phyloP scores from a whole-genome alignment of 1,139 yeast genomes.

The Blastobotrys proliferans region DNA sequence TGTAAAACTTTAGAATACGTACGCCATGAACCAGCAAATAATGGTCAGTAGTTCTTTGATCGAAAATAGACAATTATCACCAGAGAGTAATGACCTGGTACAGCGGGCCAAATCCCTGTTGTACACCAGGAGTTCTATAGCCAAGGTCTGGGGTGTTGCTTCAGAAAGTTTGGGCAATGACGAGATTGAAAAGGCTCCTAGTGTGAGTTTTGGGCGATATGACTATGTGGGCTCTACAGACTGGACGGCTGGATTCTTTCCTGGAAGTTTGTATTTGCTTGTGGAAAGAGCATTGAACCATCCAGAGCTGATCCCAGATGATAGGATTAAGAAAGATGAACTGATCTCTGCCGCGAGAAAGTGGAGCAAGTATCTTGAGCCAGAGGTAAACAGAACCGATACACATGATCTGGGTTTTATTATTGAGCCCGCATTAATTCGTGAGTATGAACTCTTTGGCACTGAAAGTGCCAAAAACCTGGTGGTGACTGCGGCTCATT shows the following conservation, averaged over 20 bases:
- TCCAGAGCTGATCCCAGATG: conserved; percentile 7
- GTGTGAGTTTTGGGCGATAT: conserved; percentile 15
- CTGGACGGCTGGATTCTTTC: conserved; percentile 35
- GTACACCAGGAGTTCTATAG: conserved; percentile 5
- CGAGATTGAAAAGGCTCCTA: too few species aligned
- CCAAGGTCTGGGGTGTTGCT: conserved; percentile 16
- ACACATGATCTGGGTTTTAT: conserved; percentile 35
- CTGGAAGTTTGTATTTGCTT: conserved; percentile 29
- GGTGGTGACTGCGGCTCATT: conserved; percentile 30
- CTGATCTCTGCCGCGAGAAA: conserved; percentile 16
- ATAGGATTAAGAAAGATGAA: conserved; percentile 21
- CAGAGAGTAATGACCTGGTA: conserved; percentile 6
- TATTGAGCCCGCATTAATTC: conserved; percentile 29
- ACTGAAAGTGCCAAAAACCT: conserved; percentile 22
- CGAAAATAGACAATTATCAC: too few species aligned
- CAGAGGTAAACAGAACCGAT: conserved; percentile 25
- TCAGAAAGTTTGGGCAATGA: too few species aligned
- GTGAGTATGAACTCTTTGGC: conserved; percentile 26
- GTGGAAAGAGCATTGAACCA: conserved; percentile 23
- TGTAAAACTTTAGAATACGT: too few species aligned
- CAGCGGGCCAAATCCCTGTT: conserved; percentile 1
- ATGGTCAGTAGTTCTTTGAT: too few species aligned
- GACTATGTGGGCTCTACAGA: conserved; percentile 19
- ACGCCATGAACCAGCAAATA: too few species aligned
- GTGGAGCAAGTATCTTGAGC: conserved; percentile 9